These are phyloP conservation scores for Lepiota venenata DNA, from an alignment of 768 basidiomycete species.

Conservation along the genomic window DNA sequence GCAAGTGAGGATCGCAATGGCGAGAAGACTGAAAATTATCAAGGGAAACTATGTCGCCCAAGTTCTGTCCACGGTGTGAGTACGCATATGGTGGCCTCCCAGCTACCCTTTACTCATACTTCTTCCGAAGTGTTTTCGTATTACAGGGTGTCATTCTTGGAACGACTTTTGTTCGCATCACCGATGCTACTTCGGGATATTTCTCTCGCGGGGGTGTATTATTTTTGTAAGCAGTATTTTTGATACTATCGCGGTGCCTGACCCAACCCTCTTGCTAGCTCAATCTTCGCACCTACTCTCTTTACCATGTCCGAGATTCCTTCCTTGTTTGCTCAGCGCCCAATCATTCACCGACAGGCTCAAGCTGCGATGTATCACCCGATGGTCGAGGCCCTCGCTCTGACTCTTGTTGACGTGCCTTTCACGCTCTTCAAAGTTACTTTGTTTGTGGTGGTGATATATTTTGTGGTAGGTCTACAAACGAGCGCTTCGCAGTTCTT, in stretches of 20 bases:
- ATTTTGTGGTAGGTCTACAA: conserved; percentile 62
- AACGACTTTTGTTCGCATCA: conserved; percentile 56
- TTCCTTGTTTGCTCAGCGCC: conserved; percentile 56
- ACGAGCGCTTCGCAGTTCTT: conserved; percentile 58
- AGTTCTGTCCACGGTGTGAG: conserved; percentile 24
- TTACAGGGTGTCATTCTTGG: conserved; percentile 45
- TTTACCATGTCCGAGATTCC: conserved; percentile 67
- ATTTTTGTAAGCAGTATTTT: conserved; percentile 49
- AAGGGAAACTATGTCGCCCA: conserved; percentile 29
- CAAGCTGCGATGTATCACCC: conserved; percentile 57
- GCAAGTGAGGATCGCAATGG: conserved; percentile 42
- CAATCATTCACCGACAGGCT: conserved; percentile 55
- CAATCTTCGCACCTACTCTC: conserved; percentile 57
- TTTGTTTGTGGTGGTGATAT: conserved; percentile 48
- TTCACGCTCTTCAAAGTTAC: conserved; percentile 45
- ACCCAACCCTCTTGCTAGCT: background rate
- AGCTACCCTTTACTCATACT: too few relatives aligned
- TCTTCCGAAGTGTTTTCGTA: conserved; percentile 31
- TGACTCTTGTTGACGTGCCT: conserved; percentile 61
- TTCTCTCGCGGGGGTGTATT: conserved; percentile 72
- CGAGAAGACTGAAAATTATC: conserved; percentile 39
- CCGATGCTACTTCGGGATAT: conserved; percentile 50
- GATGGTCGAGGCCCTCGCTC: conserved; percentile 39
- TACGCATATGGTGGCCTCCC: background rate
- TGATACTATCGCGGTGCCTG: too few relatives aligned